These are phyloP conservation scores for Plasmopara viticola DNA, from an alignment of 352 stramenopile genomes.

Conservation along the genomic window DNA sequence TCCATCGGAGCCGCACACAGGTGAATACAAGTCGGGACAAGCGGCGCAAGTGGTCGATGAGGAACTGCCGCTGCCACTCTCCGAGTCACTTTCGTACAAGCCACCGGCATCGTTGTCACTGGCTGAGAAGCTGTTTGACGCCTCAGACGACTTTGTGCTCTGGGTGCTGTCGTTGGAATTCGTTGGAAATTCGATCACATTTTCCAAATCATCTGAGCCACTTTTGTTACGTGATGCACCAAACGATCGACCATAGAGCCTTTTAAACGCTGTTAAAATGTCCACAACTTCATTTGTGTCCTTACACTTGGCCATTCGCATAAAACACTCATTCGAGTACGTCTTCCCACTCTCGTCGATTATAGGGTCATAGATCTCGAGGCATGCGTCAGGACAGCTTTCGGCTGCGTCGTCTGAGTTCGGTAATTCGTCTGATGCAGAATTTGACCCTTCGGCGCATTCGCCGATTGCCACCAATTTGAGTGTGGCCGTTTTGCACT, in stretches of 20 bases:
- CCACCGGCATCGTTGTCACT: slow-evolving; percentile 3
- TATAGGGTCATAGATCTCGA: slow-evolving; percentile 34
- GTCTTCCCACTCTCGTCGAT: slow-evolving; percentile 30
- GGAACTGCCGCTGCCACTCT: slow-evolving; percentile 10
- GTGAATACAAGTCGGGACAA: not conserved
- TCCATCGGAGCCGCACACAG: slow-evolving; percentile 31
- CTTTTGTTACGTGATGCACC: slow-evolving; percentile 6
- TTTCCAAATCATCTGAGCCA: too few relatives aligned
- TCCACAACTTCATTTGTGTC: slow-evolving; percentile 17
- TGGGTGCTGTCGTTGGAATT: too few relatives aligned
- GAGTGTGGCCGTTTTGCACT: slow-evolving; percentile 10
- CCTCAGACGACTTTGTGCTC: too few relatives aligned
- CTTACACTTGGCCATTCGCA: slow-evolving; percentile 32
- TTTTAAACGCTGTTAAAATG: slow-evolving; percentile 11
- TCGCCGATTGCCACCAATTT: slow-evolving; percentile 10
- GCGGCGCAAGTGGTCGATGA: slow-evolving; percentile 10
- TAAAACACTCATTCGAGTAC: slow-evolving; percentile 36
- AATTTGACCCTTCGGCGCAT: slow-evolving; percentile 2
- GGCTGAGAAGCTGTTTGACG: too few relatives aligned
- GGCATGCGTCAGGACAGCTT: slow-evolving; percentile 26
- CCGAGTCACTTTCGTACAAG: slow-evolving; percentile 15
- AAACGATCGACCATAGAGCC: slow-evolving; percentile 18
- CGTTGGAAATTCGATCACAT: too few relatives aligned
- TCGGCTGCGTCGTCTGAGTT: slow-evolving; percentile 3
- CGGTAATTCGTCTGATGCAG: slow-evolving; percentile 7